These are phyloP conservation scores for Amoeboaphelidium occidentale DNA, from an alignment of 371 early-diverging fungal species.

Conservation along the genomic window DNA sequence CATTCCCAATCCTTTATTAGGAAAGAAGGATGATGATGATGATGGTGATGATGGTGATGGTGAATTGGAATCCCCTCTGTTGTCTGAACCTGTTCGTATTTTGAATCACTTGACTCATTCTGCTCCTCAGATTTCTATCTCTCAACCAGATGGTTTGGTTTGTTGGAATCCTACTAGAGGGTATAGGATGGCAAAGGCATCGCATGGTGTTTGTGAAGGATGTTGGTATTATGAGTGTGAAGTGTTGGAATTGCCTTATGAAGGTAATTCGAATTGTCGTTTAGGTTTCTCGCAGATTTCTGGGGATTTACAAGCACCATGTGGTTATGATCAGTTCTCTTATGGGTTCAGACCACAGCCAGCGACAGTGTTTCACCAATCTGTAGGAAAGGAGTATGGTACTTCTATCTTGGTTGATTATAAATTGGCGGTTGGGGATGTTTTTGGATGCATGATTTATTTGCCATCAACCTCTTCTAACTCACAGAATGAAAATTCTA, in stretches of 20 bases:
- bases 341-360: constrained; percentile 31
- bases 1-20: constrained; percentile 35
- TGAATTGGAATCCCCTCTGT: too few relatives aligned
- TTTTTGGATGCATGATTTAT: constrained; percentile 26
- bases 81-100: constrained; percentile 18
- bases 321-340: constrained; percentile 37
- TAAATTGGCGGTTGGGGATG: constrained; percentile 21
- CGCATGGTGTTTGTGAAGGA: constrained; percentile 39
- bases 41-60: too few relatives aligned
- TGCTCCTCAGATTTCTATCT: constrained; percentile 29
- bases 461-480: too few relatives aligned
- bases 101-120: constrained; percentile 27
- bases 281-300: constrained; percentile 45
- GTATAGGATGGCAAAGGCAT: constrained; percentile 41
- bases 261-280: constrained; percentile 20
- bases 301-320: constrained; percentile 41
- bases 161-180: constrained; percentile 12
- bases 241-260: constrained; percentile 4
- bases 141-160: constrained; percentile 16
- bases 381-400: constrained; percentile 12
- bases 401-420: constrained; percentile 7
- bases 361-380: constrained; percentile 28
- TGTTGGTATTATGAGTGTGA: constrained; percentile 35
- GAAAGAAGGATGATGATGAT: too few relatives aligned
- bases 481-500: too few relatives aligned